phyloP scores from a whole-genome alignment of 768 basidiomycete genomes.

The Tricholoma matsutake region DNA sequence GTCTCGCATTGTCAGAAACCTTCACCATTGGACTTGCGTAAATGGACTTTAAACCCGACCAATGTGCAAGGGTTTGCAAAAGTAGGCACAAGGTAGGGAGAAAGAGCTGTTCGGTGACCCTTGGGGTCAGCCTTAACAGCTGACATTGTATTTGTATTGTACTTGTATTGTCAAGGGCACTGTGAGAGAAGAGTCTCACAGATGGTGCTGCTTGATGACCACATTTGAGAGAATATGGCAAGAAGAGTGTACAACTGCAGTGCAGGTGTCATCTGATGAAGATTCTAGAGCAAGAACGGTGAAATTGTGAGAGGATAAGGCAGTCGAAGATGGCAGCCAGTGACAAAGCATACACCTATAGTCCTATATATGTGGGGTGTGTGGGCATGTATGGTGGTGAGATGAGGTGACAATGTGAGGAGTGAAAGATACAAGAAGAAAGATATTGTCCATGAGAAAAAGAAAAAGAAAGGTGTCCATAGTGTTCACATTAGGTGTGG shows the following conservation, averaged over 20 bases:
- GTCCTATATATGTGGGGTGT: no score
- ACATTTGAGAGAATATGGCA: constrained; percentile 78
- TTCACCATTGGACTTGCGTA: constrained; percentile 46
- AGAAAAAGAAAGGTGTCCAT: no score
- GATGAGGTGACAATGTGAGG: no score
- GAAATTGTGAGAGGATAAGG: constrained; percentile 31
- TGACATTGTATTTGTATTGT: no score
- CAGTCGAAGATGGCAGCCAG: background rate
- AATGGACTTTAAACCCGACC: constrained; percentile 2
- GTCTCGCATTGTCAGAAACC: no score
- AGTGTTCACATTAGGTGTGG: no score
- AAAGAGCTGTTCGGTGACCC: no score
- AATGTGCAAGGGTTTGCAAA: background rate
- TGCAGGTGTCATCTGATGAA: constrained; percentile 94
- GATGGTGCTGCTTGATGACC: constrained; percentile 74
- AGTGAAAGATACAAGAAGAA: no score
- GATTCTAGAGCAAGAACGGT: constrained; percentile 79
- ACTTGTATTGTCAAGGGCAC: background rate
- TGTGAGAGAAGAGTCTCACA: constrained; percentile 36
- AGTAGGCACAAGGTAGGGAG: no score
- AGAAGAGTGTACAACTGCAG: constrained; percentile 74
- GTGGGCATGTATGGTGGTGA: no score
- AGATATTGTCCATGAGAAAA: no score
- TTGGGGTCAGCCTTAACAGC: no score
- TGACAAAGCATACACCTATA: background rate